Conservation (phyloP, 75 land plant species). For the Chamaecyparis obtusa region DNA sequence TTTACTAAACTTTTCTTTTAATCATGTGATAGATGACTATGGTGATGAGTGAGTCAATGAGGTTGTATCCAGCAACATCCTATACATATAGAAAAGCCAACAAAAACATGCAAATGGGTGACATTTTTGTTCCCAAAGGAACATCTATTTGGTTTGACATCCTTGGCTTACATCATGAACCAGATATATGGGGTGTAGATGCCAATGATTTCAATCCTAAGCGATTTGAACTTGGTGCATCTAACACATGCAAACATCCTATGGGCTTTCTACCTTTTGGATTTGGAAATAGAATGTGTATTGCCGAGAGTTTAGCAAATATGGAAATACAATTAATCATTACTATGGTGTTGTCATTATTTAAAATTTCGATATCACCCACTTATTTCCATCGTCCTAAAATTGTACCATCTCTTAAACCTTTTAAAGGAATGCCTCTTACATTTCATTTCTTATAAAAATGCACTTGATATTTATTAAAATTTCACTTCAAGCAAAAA, state of each 20-base stretch:
- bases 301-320: constrained; percentile 52
- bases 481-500: too few relatives aligned
- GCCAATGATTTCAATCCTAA: constrained; percentile 73
- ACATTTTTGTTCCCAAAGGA: constrained; percentile 38
- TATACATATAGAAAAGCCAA: background rate
- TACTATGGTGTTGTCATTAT: constrained; percentile 43
- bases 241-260: constrained; percentile 66
- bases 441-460: constrained; percentile 6
- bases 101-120: background rate
- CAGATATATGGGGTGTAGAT: constrained; percentile 65
- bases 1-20: too few relatives aligned
- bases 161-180: constrained; percentile 65
- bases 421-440: constrained; percentile 28
- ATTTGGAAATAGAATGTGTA: constrained; percentile 72
- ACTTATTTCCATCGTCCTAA: constrained; percentile 49
- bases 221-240: constrained; percentile 49
- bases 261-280: constrained; percentile 78
- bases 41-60: constrained; percentile 55
- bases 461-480: background rate
- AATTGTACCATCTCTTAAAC: constrained; percentile 37
- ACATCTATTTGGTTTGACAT: constrained; percentile 75
- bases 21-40: constrained; percentile 44
- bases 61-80: constrained; percentile 51
- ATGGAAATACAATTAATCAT: constrained; percentile 68
- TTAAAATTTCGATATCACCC: constrained; percentile 48